Evolutionary conservation across 257 asterid species (phyloP).

Genomic region (Paulownia fortunei): DNA sequence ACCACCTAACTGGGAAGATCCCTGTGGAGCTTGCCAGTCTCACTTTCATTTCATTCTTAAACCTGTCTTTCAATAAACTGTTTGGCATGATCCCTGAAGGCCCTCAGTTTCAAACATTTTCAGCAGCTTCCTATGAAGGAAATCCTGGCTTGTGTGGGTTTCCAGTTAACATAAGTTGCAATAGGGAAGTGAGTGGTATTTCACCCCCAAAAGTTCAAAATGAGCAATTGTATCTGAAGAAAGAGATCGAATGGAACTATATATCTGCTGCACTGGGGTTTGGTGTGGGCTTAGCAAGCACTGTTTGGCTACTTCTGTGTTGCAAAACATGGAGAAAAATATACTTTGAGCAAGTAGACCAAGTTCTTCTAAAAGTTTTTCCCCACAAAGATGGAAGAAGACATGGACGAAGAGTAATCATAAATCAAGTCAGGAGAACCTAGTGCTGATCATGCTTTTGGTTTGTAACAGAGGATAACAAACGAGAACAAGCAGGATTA

Average conservation of each 20-base stretch:
- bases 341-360: constrained; percentile 4
- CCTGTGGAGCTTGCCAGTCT: constrained; percentile 41
- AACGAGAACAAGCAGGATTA: no score
- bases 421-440: no score
- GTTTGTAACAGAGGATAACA: neutral
- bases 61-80: constrained; percentile 40
- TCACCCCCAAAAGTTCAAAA: neutral
- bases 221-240: neutral
- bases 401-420: neutral
- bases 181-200: neutral
- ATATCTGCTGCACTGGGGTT: constrained; percentile 14
- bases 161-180: constrained; percentile 39
- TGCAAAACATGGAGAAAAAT: constrained; percentile 19
- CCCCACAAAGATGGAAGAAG: neutral
- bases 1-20: constrained; percentile 43
- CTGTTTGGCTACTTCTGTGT: constrained; percentile 5
- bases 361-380: neutral
- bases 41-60: constrained; percentile 42
- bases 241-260: constrained; percentile 32
- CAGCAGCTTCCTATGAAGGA: constrained; percentile 41
- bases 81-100: constrained; percentile 43
- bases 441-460: neutral
- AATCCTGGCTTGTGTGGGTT: constrained; percentile 46
- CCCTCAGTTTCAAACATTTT: constrained; percentile 47
- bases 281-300: constrained; percentile 18